Evolutionary conservation across 2,329 filamentous ascomycete species (phyloP), one percentile per base, ranked within the genome.

Genomic region (Esteya vermicola): DNA sequence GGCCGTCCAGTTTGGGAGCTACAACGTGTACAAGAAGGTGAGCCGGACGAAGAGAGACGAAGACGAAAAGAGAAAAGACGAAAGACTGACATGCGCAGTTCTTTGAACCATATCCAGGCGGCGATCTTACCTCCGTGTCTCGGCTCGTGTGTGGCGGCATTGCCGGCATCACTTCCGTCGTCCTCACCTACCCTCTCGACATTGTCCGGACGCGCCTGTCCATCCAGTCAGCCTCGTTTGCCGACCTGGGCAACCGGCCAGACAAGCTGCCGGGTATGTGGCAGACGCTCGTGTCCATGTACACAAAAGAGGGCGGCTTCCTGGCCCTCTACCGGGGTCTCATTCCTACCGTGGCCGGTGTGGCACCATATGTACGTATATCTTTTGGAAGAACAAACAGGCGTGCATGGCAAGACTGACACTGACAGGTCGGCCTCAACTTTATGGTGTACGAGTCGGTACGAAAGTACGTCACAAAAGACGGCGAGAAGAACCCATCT

Each of bases 391-490:
- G 20, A n/a, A 10, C 4, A n/a, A 36, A 35, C 22, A 18, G 21
- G 26, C 4, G 6, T 20, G 21, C 1, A 28, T 8, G n/a, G n/a
- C 28, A 16, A 20, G 21, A n/a, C 36, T 37, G 19, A 28, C 13
- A 3, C 3, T 7, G n/a, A n/a, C 50, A 86, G 80, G 82, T 98
- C 45, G 91, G 91, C 30, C 68, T 98, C 40, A 98, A 98, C 59
- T 98, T 98, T 59, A 96, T 96, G 86, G 85, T 85, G 6, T 98
- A 98, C 61, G 91, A 98, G 59, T 81, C 81, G 36, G 80, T 88
- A 43, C 78, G 91, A 45, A 77, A 78, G 52, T 79, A 81, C 50
- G 69, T 98, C 49, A 98, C 91, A 0, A 81, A 79, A 2, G 85
- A 93, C 38, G 91, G 91, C 33, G 79, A 94, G 47, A 73, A 82